Base-by-base conservation (phyloP, 495 filamentous ascomycete genomes). In the Pyrenula aspistea region DNA sequence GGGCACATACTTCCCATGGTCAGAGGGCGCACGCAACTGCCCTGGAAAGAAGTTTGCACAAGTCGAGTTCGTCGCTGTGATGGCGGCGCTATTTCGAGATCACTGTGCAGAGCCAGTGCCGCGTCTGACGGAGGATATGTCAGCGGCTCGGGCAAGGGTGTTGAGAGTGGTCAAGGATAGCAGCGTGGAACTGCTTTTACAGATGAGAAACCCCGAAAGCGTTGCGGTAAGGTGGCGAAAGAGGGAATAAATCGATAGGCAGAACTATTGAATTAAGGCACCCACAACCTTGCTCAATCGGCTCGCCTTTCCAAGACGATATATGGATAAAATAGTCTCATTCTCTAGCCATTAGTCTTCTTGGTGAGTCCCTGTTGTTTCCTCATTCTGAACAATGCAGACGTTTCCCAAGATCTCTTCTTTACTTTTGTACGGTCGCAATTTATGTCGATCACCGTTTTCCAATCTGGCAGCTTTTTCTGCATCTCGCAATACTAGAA, bases 31-130 rank as follows among this genome's bases (percentile, higher is more conserved):
- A 1, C 63, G 72, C 0, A 60, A 71, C 31, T 81, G 77, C 53
- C 74, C 77, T 1, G 79, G 78, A 0, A 68, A 67, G 60, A 80
- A 76, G 55, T 77, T 81, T 57, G 65, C 73, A 0, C 71, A 79
- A 59, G 79, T 80, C 0, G 78, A 82, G 59, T 77, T 78, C 57
- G 78, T 80, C 1, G 77, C 76, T 0, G 65, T 66, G 0, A 64
- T 81, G 55, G 71, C 70, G 1, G 58, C 59, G 0, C 51, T 81
- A 3, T 75, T 83, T 57, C 60, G 65, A 2, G 19, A 19, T 11
- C 42, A 48, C 19, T 15, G 56, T 52, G 55, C 55, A 57, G 22
- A 11, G 31, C 0, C 25, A 22, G 51, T 59, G 51, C 53, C 24
- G 10, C 50, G 54, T 22, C 25, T 23, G 11, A 59, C 55, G 2